Base-by-base conservation (phyloP, 208 protist species). In the Lotmaria passim region DNA sequence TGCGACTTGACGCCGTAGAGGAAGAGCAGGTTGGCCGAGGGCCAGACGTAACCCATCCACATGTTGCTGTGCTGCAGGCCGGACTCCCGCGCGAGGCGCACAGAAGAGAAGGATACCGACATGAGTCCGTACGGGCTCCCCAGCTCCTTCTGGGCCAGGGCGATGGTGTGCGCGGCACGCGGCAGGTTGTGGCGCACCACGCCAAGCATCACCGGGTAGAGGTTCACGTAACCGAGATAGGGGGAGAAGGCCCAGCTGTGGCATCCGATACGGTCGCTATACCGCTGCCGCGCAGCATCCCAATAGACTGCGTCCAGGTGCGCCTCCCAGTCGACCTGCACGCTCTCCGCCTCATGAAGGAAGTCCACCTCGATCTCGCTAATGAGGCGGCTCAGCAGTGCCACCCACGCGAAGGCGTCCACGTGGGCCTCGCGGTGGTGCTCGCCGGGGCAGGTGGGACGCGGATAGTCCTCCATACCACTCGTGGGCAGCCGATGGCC, bases 401-500 rank as follows among this genome's bases (percentile, higher is more conserved):
- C 90, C 21, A 93, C 69, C 87, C 90, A 95, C 34, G 87, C 62
- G 67, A 95, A 93, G 24, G 89, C 78, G 58, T 95, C 90, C 39
- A 95, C 84, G 66, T 95, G 87, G 8, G 81, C 83, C 73, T 93
- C 90, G n/a, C 61, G 51, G 39, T 70, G 56, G 34, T 87, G 78
- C 65, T 87, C 74, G 34, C 74, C 86, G 4, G 55, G 17, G 69
- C 87, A 93, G 31, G 83, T 39, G 10, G 81, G 75, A 24, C 90
- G 81, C 14, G 87, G 83, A 64, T 95, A 95, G 76, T 95, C 90
- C 61, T 82, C 73, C 90, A 95, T 93, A 56, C 90, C 90, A 57
- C 90, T 93, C 12, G 83, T 81, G 3, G 78, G 73, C 28, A 93
- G 61, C 24, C 75, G 69, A 33, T 78, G 30, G 28, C 79, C 79